Evolutionary conservation across 2,329 filamentous ascomycete genomes (phyloP).

Genomic region (Reticulascus tulasneorum): DNA sequence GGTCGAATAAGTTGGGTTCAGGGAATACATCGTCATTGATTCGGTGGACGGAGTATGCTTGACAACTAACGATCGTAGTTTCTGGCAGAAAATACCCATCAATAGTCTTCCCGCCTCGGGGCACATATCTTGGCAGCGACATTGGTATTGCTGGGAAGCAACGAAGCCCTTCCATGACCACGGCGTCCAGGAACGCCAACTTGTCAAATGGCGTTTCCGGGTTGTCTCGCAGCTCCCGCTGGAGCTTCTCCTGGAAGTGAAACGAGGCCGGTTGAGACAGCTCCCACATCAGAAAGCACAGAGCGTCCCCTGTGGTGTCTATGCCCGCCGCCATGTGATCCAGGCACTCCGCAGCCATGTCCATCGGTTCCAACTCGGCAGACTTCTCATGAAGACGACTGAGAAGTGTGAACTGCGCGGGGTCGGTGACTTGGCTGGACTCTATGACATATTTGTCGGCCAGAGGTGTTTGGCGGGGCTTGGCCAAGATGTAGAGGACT

Average conservation of each 20-base stretch:
- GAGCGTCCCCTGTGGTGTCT: constrained; percentile 65
- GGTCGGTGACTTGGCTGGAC: constrained; percentile 39
- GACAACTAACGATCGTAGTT: constrained; percentile 55
- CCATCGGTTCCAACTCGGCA: constrained; percentile 41
- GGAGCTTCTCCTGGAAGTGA: constrained; percentile 47
- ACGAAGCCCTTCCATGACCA: constrained; percentile 58
- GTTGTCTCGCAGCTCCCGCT: constrained; percentile 45
- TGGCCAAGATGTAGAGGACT: constrained; percentile 44
- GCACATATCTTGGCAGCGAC: constrained; percentile 60
- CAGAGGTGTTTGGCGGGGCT: constrained; percentile 53
- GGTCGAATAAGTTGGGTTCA: constrained; percentile 71
- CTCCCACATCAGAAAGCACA: constrained; percentile 70
- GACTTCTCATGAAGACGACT: constrained; percentile 53
- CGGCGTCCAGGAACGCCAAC: constrained; percentile 57
- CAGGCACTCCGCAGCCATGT: constrained; percentile 64
- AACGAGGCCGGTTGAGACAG: constrained; percentile 57
- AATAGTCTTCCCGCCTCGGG: constrained; percentile 48
- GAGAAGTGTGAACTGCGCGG: constrained; percentile 53
- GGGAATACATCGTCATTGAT: constrained; percentile 67
- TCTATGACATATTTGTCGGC: constrained; percentile 57
- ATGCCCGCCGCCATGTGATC: constrained; percentile 71
- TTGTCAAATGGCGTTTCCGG: constrained; percentile 39
- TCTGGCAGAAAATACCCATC: constrained; percentile 51
- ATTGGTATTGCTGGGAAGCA: constrained; percentile 64
- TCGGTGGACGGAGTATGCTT: constrained; percentile 58